phyloP scores from a whole-genome alignment of 805 yeast species.

The Ogataea zsoltii region DNA sequence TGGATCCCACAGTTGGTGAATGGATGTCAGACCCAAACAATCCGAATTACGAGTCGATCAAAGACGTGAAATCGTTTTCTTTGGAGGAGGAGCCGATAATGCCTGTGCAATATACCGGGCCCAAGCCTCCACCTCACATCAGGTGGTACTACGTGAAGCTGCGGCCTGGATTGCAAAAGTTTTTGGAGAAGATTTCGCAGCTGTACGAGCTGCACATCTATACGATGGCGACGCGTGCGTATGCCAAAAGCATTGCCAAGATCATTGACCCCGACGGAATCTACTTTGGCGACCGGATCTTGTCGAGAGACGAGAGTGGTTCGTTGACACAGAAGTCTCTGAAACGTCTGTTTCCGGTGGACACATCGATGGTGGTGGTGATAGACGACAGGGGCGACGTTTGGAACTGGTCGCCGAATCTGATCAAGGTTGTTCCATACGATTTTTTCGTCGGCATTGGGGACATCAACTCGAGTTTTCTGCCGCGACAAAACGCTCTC shows the following conservation, averaged over 20 bases:
- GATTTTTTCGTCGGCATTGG: slow-evolving; percentile 97
- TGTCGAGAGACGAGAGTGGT: slow-evolving; percentile 94
- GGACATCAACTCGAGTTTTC: slow-evolving; percentile 88
- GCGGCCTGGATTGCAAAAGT: slow-evolving; percentile 81
- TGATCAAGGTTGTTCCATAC: slow-evolving; percentile 91
- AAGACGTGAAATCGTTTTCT: slow-evolving; percentile 76
- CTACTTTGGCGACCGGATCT: slow-evolving; percentile 86
- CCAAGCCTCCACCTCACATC: slow-evolving; percentile 54
- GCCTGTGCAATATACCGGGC: slow-evolving; percentile 62
- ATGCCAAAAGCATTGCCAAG: slow-evolving; percentile 85
- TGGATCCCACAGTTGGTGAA: slow-evolving; percentile 94
- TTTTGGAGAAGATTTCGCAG: slow-evolving; percentile 61
- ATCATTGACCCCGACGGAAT: slow-evolving; percentile 88
- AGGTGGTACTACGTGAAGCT: slow-evolving; percentile 93
- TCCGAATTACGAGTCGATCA: slow-evolving; percentile 82
- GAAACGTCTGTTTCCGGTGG: slow-evolving; percentile 89
- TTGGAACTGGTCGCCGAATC: slow-evolving; percentile 95
- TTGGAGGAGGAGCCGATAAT: slow-evolving; percentile 71
- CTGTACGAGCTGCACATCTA: slow-evolving; percentile 90
- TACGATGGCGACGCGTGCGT: slow-evolving; percentile 96
- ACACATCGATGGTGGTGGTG: slow-evolving; percentile 93
- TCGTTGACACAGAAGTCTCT: slow-evolving; percentile 86
- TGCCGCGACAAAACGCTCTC: slow-evolving; percentile 71
- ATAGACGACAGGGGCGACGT: slow-evolving; percentile 98
- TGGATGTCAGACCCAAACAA: slow-evolving; percentile 88